Evolutionary conservation across 495 filamentous ascomycete genomes (phyloP).

Genomic region (Aspergillus coremiiformis): DNA sequence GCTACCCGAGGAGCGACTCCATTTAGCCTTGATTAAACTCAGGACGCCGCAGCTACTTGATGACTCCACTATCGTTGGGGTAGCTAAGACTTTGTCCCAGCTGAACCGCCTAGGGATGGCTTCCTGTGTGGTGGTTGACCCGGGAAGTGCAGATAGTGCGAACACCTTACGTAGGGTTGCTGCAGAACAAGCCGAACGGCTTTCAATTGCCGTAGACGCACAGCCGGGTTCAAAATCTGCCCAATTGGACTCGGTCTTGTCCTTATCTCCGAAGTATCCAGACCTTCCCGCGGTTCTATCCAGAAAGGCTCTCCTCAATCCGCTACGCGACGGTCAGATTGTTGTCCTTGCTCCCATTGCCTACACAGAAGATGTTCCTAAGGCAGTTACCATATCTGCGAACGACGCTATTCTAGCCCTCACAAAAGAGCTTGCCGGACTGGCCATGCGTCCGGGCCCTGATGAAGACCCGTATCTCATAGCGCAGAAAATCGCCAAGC

Average conservation of each 20-base stretch:
- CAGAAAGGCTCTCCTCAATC: constrained; percentile 55
- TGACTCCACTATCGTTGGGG: constrained; percentile 59
- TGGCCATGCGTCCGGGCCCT: constrained; percentile 31
- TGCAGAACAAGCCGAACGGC: constrained; percentile 61
- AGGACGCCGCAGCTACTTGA: constrained; percentile 61
- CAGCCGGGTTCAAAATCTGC: constrained; percentile 59
- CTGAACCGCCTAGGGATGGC: constrained; percentile 72
- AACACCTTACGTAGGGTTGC: constrained; percentile 37
- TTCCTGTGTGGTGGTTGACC: constrained; percentile 76
- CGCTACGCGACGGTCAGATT: constrained; percentile 69
- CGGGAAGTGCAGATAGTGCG: constrained; percentile 31
- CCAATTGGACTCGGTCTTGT: constrained; percentile 59
- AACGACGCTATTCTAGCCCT: constrained; percentile 67
- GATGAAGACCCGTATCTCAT: constrained; percentile 42
- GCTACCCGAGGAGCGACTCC: constrained; percentile 42
- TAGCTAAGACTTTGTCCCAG: constrained; percentile 77
- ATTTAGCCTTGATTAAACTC: constrained; percentile 83
- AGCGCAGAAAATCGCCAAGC: constrained; percentile 34
- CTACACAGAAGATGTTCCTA: constrained; percentile 53
- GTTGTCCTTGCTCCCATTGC: constrained; percentile 67
- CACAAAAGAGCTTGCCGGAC: constrained; percentile 62
- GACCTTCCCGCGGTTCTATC: constrained; percentile 41
- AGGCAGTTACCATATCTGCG: constrained; percentile 46
- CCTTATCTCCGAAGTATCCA: constrained; percentile 25
- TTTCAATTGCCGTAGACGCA: constrained; percentile 63